A percentile compares a stretch with the other conserved stretches of the same genome.
Evolutionary conservation across 2,329 filamentous ascomycete species (phyloP).

Genomic region (Curvularia sp.): DNA sequence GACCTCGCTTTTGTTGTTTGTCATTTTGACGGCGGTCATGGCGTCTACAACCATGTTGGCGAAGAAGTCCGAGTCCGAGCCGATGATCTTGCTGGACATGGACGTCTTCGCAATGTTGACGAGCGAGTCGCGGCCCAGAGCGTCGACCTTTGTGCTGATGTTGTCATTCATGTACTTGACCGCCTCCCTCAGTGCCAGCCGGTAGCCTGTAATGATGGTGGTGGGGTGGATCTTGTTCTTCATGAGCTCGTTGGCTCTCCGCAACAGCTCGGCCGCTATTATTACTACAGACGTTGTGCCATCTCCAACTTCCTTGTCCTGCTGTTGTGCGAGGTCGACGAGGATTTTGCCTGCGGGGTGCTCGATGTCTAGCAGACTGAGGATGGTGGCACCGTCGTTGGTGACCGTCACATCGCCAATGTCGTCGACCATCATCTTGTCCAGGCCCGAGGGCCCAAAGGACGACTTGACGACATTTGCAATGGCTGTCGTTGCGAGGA

Average conservation of each 20-base stretch:
- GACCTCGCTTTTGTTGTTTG: conserved; percentile 85
- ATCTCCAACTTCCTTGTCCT: conserved; percentile 98
- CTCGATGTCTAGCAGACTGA: conserved; percentile 93
- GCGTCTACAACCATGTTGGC: conserved; percentile 96
- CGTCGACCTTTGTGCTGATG: conserved; percentile 93
- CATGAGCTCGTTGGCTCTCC: conserved; percentile 96
- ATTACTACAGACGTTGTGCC: conserved; percentile 97
- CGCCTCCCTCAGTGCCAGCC: conserved; percentile 91
- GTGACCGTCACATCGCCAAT: conserved; percentile 99
- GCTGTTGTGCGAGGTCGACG: conserved; percentile 95
- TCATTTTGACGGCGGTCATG: conserved; percentile 92
- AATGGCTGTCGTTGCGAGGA: conserved; percentile 94
- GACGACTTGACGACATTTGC: conserved; percentile 99
- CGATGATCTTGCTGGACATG: conserved; percentile 99
- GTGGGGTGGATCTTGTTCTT: conserved; percentile 99
- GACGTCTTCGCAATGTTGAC: conserved; percentile 97
- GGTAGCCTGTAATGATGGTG: conserved; percentile 98
- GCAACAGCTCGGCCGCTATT: conserved; percentile 93
- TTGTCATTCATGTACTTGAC: conserved; percentile 99
- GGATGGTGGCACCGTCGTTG: conserved; percentile 97
- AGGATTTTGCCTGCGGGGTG: conserved; percentile 98
- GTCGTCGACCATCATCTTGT: conserved; percentile 99
- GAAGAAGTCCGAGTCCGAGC: conserved; percentile 94
- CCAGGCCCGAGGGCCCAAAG: conserved; percentile 93
- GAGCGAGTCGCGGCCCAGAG: conserved; percentile 86